Conservation (phyloP, 2,329 filamentous ascomycete genomes). For the Pleomassaria siparia region DNA sequence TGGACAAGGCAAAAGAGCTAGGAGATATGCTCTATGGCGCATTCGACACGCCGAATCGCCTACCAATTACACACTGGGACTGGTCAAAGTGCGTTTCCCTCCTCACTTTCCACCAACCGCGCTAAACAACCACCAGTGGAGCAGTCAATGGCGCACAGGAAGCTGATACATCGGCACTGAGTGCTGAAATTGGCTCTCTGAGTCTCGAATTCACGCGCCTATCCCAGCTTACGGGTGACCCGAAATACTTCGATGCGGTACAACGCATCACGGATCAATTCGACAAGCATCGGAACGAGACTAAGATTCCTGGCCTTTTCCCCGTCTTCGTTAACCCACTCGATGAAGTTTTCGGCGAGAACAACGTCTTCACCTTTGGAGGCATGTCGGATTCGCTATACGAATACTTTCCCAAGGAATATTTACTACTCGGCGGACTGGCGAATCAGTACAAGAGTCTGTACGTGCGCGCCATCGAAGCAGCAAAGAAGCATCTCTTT, state of each 20-base stretch:
- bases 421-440: slow-evolving; percentile 74
- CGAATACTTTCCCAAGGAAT: slow-evolving; percentile 64
- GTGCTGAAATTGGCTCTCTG: slow-evolving; percentile 42
- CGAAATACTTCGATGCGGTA: slow-evolving; percentile 44
- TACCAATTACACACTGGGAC: slow-evolving; percentile 44
- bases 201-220: slow-evolving; percentile 44
- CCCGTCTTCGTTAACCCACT: slow-evolving; percentile 37
- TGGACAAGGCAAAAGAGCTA: slow-evolving; percentile 44
- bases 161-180: slow-evolving; percentile 32
- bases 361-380: slow-evolving; percentile 53
- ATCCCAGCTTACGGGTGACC: slow-evolving; percentile 41
- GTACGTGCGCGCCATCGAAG: slow-evolving; percentile 68
- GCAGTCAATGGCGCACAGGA: slow-evolving; percentile 32
- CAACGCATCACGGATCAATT: slow-evolving; percentile 39
- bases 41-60: slow-evolving; percentile 48
- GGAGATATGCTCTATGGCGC: slow-evolving; percentile 49
- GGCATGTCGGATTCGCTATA: slow-evolving; percentile 60
- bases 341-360: slow-evolving; percentile 29
- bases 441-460: slow-evolving; percentile 71
- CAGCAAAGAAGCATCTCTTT: slow-evolving; percentile 71
- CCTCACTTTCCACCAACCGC: background rate
- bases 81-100: slow-evolving; percentile 37
- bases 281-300: slow-evolving; percentile 37
- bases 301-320: slow-evolving; percentile 41
- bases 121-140: slow-evolving; percentile 26